These are phyloP conservation scores for Keithomyces neogunnii DNA, from an alignment of 2,329 filamentous ascomycete genomes.

Conservation along the genomic window DNA sequence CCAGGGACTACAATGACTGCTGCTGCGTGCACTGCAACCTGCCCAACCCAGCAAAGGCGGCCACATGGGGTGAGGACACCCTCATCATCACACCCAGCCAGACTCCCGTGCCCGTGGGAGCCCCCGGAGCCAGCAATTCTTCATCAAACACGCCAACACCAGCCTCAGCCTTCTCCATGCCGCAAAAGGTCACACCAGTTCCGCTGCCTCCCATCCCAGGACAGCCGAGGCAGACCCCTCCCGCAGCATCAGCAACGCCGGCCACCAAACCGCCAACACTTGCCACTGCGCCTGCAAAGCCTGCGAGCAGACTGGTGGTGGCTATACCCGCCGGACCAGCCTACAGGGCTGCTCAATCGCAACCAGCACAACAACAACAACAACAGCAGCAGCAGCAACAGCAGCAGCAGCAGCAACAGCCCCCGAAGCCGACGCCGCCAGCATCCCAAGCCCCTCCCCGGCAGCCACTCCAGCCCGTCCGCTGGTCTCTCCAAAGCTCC, in stretches of 20 bases:
- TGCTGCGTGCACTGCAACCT: conserved; percentile 41
- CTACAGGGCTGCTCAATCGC: conserved; percentile 1
- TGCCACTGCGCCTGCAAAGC: conserved; percentile 9
- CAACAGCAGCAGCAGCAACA: conserved; percentile 6
- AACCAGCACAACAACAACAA: conserved; percentile 4
- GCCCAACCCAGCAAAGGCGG: conserved; percentile 17
- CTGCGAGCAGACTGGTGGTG: conserved; percentile 13
- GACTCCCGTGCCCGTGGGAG: conserved; percentile 6
- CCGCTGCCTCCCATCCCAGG: conserved; percentile 27
- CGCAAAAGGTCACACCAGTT: conserved; percentile 26
- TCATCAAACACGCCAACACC: conserved; percentile 5
- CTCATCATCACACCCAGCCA: conserved; percentile 12
- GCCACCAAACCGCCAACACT: conserved; percentile 1
- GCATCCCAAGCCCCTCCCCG: conserved; percentile 4
- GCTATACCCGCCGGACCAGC: conserved; percentile 6
- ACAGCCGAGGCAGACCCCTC: conserved; percentile 24
- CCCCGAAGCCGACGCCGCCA: conserved; percentile 4
- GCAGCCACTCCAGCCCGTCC: conserved; percentile 9
- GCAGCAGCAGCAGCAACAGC: conserved; percentile 8
- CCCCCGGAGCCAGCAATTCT: conserved; percentile 5
- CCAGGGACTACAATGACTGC: conserved; percentile 39
- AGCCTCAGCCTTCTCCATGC: conserved; percentile 4
- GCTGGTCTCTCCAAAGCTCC: conserved; percentile 25
- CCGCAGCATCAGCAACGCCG: conserved; percentile 4
- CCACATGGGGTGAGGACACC: conserved; percentile 17